A percentile compares a stretch with the other conserved stretches of the same genome.
Evolutionary conservation across 2,329 filamentous ascomycete species (phyloP).

Genomic region (Rhynchosporium secalis): DNA sequence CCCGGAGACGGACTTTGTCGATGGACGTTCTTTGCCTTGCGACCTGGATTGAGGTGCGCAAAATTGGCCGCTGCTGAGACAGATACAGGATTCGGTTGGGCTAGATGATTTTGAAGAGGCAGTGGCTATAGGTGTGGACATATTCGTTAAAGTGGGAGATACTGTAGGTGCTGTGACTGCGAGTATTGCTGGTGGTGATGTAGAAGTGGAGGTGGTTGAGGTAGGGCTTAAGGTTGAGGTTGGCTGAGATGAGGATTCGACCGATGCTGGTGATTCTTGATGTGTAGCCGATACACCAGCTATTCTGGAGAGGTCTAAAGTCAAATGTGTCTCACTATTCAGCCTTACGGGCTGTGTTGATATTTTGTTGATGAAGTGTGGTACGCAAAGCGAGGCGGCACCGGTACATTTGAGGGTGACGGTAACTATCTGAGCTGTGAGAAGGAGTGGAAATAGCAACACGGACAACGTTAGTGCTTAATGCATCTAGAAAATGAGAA

Average conservation of each 20-base stretch:
- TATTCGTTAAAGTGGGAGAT: background rate
- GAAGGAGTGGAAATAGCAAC: background rate
- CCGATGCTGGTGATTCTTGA: too few species aligned
- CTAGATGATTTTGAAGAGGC: background rate
- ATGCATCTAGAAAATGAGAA: background rate
- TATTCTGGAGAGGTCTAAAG: background rate
- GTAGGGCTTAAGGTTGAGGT: background rate
- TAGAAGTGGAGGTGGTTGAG: background rate
- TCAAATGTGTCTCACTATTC: background rate
- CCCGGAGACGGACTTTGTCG: background rate
- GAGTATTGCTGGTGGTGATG: background rate
- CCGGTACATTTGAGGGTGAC: background rate
- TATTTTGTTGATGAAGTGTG: background rate
- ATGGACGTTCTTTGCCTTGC: background rate
- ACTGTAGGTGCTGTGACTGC: background rate
- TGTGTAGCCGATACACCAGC: background rate
- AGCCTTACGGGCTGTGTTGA: background rate
- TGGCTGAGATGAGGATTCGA: background rate
- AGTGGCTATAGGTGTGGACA: background rate
- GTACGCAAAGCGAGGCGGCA: background rate
- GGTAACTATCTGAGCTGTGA: background rate
- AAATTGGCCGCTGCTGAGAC: background rate
- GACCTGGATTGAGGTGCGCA: background rate
- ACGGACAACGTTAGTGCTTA: too few species aligned
- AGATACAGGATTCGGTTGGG: background rate